phyloP scores from a whole-genome alignment of 495 filamentous ascomycete species.

The Podospora conica region DNA sequence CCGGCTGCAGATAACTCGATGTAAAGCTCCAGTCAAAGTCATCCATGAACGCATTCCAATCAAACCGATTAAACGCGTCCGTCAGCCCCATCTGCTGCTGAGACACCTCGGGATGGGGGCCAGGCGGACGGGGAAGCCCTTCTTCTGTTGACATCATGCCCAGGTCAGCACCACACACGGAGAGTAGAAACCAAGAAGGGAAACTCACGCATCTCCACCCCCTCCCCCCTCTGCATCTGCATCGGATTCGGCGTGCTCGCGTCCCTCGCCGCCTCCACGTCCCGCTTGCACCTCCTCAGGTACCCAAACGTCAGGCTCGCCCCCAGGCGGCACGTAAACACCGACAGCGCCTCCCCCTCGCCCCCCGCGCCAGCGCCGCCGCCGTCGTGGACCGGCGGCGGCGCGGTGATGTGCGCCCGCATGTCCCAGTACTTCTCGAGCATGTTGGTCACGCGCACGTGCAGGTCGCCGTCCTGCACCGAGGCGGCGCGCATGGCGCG shows the following conservation, averaged over 20 bases:
- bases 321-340: slow-evolving; percentile 31
- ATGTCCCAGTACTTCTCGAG: slow-evolving; percentile 32
- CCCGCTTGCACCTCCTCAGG: slow-evolving; percentile 34
- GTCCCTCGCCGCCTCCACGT: slow-evolving; percentile 25
- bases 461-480: slow-evolving; percentile 28
- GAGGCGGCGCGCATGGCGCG: slow-evolving; percentile 20
- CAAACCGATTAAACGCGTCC: slow-evolving; percentile 33
- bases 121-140: slow-evolving; percentile 9
- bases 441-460: slow-evolving; percentile 30
- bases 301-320: slow-evolving; percentile 38
- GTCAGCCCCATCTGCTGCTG: slow-evolving; percentile 13
- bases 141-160: background rate
- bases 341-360: slow-evolving; percentile 7
- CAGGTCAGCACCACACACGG: background rate
- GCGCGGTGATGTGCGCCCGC: slow-evolving; percentile 13
- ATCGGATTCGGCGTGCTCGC: slow-evolving; percentile 8
- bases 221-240: background rate
- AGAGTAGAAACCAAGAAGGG: background rate
- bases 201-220: slow-evolving; percentile 12
- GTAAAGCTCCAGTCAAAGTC: slow-evolving; percentile 43
- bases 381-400: slow-evolving; percentile 7
- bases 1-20: slow-evolving; percentile 9
- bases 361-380: no score
- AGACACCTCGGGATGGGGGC: slow-evolving; percentile 18
- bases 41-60: slow-evolving; percentile 41